Percentiles rank a stretch among this genome's conserved stretches.
These are phyloP conservation scores for Metschnikowia chrysomelidarum DNA, from an alignment of 805 yeast genomes.

Conservation along the genomic window DNA sequence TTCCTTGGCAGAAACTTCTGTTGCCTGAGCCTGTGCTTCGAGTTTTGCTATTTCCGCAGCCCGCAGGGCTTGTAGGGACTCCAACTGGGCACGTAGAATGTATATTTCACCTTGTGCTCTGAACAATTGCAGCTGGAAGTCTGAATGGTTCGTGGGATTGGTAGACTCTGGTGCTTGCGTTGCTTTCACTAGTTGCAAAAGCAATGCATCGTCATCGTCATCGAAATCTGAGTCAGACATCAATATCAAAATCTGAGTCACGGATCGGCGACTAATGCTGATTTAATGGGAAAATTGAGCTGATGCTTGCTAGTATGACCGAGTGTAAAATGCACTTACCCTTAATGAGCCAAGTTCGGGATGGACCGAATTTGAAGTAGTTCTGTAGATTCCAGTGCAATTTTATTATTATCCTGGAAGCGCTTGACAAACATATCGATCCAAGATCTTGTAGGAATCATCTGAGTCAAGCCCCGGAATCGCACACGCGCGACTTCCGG, in stretches of 20 bases:
- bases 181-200: conserved; percentile 47
- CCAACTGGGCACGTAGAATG: conserved; percentile 64
- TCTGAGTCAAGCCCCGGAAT: too few species aligned
- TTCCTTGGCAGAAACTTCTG: conserved; percentile 26
- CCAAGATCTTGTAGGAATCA: too few species aligned
- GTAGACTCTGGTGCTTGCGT: conserved; percentile 26
- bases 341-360: too few species aligned
- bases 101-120: conserved; percentile 79
- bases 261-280: too few species aligned
- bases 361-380: too few species aligned
- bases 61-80: conserved; percentile 42
- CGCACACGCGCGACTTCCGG: too few species aligned
- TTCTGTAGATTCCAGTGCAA: too few species aligned
- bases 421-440: too few species aligned
- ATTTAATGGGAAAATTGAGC: too few species aligned
- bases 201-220: conserved; percentile 44
- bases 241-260: not conserved
- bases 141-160: conserved; percentile 7
- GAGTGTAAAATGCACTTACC: too few species aligned
- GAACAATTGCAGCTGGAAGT: conserved; percentile 29
- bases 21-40: conserved; percentile 16
- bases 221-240: conserved; percentile 27
- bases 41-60: conserved; percentile 35
- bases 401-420: too few species aligned
- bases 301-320: too few species aligned